phyloP scores from a whole-genome alignment of 2,329 filamentous ascomycete genomes.

The Tolypocladium capitatum region DNA sequence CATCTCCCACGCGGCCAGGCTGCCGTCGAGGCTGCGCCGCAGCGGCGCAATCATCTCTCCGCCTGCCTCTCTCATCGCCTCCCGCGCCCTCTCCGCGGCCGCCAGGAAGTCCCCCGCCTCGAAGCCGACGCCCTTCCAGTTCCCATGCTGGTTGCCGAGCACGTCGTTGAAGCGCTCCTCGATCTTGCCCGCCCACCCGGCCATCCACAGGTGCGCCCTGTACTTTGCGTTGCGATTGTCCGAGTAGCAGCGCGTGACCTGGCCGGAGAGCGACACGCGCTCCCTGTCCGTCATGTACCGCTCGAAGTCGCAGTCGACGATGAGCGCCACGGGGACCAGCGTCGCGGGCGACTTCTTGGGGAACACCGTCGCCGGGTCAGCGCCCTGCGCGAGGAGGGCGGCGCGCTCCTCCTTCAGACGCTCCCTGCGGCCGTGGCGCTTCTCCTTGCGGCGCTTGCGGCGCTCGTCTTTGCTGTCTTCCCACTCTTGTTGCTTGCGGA shows the following conservation, averaged over 20 bases:
- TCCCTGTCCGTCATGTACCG: conserved; percentile 80
- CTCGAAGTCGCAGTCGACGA: conserved; percentile 90
- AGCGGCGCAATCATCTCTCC: conserved; percentile 50
- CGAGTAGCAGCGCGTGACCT: conserved; percentile 80
- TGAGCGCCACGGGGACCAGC: conserved; percentile 62
- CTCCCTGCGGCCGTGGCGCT: conserved; percentile 32
- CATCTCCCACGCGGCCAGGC: conserved; percentile 13
- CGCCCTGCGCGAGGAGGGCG: conserved; percentile 33
- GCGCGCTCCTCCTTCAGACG: conserved; percentile 37
- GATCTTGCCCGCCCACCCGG: conserved; percentile 64
- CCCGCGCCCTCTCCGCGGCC: conserved; percentile 51
- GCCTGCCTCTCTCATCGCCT: conserved; percentile 45
- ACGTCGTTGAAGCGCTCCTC: conserved; percentile 69
- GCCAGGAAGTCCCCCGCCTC: conserved; percentile 60
- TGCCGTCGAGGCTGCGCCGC: conserved; percentile 19
- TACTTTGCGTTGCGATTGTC: conserved; percentile 63
- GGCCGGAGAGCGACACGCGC: conserved; percentile 65
- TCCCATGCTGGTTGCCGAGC: conserved; percentile 54
- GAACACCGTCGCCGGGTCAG: conserved; percentile 23
- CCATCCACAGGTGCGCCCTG: conserved; percentile 60
- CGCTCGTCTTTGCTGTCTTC: conserved; percentile 55
- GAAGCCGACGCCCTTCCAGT: conserved; percentile 71
- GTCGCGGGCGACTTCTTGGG: conserved; percentile 24
- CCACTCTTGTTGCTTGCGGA: conserved; percentile 59
- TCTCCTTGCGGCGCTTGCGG: conserved; percentile 40